Conservation (phyloP, 1,139 yeast species). For the Taiozyma sp. region DNA sequence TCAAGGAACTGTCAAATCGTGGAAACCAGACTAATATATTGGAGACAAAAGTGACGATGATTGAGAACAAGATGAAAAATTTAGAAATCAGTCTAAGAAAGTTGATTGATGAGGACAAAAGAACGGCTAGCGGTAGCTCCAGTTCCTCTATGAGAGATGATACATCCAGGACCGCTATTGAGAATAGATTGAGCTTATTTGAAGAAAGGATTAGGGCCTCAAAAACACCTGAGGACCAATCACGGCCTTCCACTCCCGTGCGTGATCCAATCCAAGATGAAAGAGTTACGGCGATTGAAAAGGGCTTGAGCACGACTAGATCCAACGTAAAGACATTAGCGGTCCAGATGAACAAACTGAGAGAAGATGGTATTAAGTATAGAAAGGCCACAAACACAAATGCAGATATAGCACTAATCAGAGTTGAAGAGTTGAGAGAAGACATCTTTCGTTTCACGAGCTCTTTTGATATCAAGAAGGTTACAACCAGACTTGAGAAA, state of each 20-base stretch:
- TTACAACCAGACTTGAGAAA: background rate
- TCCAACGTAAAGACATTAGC: background rate
- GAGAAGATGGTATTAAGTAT: background rate
- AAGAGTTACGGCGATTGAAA: background rate
- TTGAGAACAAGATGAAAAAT: background rate
- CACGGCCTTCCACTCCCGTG: background rate
- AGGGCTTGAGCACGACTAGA: background rate
- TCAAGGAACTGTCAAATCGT: background rate
- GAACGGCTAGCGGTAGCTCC: background rate
- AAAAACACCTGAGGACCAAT: background rate
- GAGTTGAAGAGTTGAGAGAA: background rate
- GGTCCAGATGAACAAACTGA: background rate
- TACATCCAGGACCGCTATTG: background rate
- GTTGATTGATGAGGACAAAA: background rate
- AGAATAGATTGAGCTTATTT: background rate
- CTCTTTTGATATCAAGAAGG: background rate
- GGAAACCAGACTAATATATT: background rate
- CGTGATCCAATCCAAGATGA: background rate
- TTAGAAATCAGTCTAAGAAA: background rate
- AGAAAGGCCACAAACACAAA: background rate
- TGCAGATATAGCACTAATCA: background rate
- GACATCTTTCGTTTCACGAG: background rate
- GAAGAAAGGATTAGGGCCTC: background rate
- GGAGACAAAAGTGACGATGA: background rate
- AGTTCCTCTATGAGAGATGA: background rate